Conservation (phyloP, 352 stramenopile genomes). For the Phytopythium delawarense region DNA sequence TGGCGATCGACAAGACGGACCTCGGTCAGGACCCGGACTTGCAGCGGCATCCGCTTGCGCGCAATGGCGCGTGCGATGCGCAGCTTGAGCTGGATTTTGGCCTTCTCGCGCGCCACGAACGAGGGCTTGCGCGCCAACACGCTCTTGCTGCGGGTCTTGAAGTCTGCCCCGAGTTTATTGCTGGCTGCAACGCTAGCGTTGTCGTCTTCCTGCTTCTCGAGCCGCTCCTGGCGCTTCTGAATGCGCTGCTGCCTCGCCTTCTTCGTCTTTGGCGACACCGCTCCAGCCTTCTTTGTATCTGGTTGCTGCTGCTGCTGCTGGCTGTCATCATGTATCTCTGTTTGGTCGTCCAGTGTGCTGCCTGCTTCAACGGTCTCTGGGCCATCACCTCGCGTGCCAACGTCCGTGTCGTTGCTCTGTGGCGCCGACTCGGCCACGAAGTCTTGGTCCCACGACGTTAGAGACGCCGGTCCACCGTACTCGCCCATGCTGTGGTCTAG, state of each 20-base stretch:
- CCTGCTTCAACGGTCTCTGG: not conserved
- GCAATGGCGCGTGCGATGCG: constrained; percentile 45
- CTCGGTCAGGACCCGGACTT: constrained; percentile 63
- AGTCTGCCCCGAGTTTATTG: not conserved
- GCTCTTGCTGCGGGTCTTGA: constrained; percentile 6
- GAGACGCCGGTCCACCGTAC: not conserved
- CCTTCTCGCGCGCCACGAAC: constrained; percentile 51
- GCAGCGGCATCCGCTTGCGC: constrained; percentile 55
- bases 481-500: constrained; percentile 3
- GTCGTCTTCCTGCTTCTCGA: constrained; percentile 57
- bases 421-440: not conserved
- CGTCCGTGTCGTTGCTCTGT: not conserved
- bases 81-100: constrained; percentile 52
- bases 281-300: not conserved
- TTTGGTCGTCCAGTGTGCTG: not conserved
- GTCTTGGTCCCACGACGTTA: not conserved
- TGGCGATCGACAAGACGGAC: constrained; percentile 4
- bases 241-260: constrained; percentile 57
- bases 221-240: constrained; percentile 38
- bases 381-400: not conserved
- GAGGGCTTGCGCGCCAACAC: constrained; percentile 17
- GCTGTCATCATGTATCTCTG: not conserved
- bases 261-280: not conserved
- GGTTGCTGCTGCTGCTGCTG: not conserved
- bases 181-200: constrained; percentile 7